These are phyloP conservation scores for Monosporascus sp. DNA, from an alignment of 2,329 filamentous ascomycete genomes.

Conservation along the genomic window DNA sequence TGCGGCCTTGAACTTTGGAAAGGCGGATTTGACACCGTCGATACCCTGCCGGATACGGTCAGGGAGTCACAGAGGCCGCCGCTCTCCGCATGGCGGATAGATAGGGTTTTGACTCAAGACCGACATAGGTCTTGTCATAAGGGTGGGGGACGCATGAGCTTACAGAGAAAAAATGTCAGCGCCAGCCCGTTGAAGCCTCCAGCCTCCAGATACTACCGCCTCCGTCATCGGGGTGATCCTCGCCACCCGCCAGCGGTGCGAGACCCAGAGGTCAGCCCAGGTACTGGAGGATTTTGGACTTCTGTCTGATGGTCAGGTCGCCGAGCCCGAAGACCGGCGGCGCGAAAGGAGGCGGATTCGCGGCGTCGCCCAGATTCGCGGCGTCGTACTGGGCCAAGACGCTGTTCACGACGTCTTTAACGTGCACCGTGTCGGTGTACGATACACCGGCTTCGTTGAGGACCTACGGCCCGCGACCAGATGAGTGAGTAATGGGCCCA, in stretches of 20 bases:
- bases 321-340: slow-evolving; percentile 62
- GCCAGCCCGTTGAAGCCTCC: slow-evolving; percentile 59
- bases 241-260: slow-evolving; percentile 33
- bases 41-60: slow-evolving; percentile 34
- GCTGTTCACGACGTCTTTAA: slow-evolving; percentile 40
- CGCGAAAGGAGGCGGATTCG: slow-evolving; percentile 61
- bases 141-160: slow-evolving; percentile 7
- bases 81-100: not conserved
- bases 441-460: slow-evolving; percentile 64
- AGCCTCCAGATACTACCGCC: slow-evolving; percentile 38
- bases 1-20: slow-evolving; percentile 59
- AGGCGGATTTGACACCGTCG: slow-evolving; percentile 59
- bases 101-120: too few species aligned
- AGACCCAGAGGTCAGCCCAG: slow-evolving; percentile 57
- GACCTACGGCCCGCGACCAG: slow-evolving; percentile 19
- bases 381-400: slow-evolving; percentile 47
- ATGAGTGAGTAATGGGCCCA: too few species aligned
- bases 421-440: slow-evolving; percentile 56
- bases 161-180: slow-evolving; percentile 66
- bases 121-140: too few species aligned
- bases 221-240: slow-evolving; percentile 16
- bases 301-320: slow-evolving; percentile 59
- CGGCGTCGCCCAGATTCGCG: too few species aligned
- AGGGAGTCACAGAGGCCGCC: not conserved
- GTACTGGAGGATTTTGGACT: slow-evolving; percentile 67